Evolutionary conservation across 148 eudicot genomes (phyloP), one percentile per base, ranked within the genome.

Genomic region (Tetragonia tetragonoides): DNA sequence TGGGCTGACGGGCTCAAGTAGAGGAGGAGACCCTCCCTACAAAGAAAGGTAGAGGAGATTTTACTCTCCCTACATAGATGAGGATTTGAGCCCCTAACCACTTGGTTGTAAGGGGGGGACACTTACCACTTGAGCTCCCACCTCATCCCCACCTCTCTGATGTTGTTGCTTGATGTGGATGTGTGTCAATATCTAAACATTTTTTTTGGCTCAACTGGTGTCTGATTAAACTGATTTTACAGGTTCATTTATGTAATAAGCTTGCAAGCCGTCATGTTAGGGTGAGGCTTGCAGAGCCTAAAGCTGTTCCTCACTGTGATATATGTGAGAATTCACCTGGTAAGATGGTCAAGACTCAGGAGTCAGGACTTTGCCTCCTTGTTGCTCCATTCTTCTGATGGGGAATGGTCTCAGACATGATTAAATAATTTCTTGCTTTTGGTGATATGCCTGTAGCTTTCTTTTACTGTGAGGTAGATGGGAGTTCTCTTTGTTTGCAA

Each of bases 241-340:
- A 92, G 97, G 93, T 91, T 66, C 97, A 93, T 74, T 83, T 82
- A 87, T 90, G 93, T 72, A 90, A 93, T 80, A 93, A 90, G 87
- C 97, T 93, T 75, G 95, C 93, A 21, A 93, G 87, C 76, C 90
- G 97, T 61, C 97, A 93, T 81, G 90, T 93, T 11, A 82, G 93
- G 68, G 95, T 93, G 67, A 89, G 87, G 79, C 90, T 93, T 44
- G 95, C 92, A 65, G 93, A 86, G 54, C 88, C 93, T 34, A 88
- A 89, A 81, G 88, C 80, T 79, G 89, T 91, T 63, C 90, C 89
- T 12, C 86, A 85, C 2, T 93, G 97, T 77, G 97, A 93, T 80
- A 93, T 93, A 81, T 93, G 97, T 75, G 97, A 93, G 85, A 89
- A 83, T 79, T 87, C 92, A 54, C 92, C 97, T 56, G 95, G 97